Percentiles rank a stretch among this genome's conserved stretches.
Evolutionary conservation across 2,329 filamentous ascomycete species (phyloP).

Genomic region (Fusarium guadeloupense): DNA sequence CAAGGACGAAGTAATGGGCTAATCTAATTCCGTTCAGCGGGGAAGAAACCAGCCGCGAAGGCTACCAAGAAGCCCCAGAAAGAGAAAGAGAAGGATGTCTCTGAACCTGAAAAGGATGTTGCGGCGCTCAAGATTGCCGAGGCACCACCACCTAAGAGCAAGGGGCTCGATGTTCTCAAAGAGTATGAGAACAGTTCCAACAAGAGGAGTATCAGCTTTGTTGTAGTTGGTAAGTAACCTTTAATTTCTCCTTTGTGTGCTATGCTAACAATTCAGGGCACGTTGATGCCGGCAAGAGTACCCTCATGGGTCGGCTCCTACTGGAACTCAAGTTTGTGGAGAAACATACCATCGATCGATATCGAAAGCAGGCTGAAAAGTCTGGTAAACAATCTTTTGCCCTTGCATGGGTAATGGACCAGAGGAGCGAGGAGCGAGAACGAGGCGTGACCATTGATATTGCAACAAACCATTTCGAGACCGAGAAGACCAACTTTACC

Average conservation of each 20-base stretch:
- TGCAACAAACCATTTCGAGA: slow-evolving; percentile 93
- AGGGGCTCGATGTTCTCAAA: slow-evolving; percentile 84
- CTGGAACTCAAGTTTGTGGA: slow-evolving; percentile 90
- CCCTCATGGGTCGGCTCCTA: slow-evolving; percentile 93
- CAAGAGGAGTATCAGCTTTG: slow-evolving; percentile 88
- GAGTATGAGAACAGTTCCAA: slow-evolving; percentile 79
- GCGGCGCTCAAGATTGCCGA: slow-evolving; percentile 58
- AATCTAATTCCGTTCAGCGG: slow-evolving; percentile 65
- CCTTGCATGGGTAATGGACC: slow-evolving; percentile 95
- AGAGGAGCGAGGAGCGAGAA: slow-evolving; percentile 86
- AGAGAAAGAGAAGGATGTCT: slow-evolving; percentile 51
- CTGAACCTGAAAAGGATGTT: slow-evolving; percentile 41
- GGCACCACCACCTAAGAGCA: slow-evolving; percentile 69
- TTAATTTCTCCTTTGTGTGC: not conserved
- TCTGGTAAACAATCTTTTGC: slow-evolving; percentile 97
- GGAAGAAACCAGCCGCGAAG: slow-evolving; percentile 57
- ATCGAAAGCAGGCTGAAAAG: slow-evolving; percentile 86
- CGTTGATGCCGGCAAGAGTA: slow-evolving; percentile 97
- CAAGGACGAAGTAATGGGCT: slow-evolving; percentile 59
- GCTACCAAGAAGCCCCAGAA: slow-evolving; percentile 54
- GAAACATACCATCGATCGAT: slow-evolving; percentile 86
- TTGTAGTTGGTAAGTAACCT: slow-evolving; percentile 78
- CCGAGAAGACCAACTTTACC: slow-evolving; percentile 85
- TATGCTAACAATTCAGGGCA: slow-evolving; percentile 69
- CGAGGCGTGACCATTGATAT: slow-evolving; percentile 97